A percentile compares a stretch with the other conserved stretches of the same genome.
Conservation (phyloP, 2,329 filamentous ascomycete genomes). For the Gremmenia infestans region DNA sequence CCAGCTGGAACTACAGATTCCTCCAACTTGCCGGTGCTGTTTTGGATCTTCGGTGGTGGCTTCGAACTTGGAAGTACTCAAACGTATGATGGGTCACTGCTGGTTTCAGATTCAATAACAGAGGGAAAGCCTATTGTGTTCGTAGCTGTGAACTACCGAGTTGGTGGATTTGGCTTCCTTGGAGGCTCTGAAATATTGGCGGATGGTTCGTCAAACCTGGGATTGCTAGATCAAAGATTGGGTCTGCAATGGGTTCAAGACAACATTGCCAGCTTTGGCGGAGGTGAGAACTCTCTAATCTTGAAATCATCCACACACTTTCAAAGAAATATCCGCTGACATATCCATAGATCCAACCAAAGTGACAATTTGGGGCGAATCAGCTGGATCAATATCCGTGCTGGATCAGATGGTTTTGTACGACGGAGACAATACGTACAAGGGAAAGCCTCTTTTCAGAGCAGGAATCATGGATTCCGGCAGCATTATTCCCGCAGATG, state of each 20-base stretch:
- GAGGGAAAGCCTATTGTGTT: slow-evolving; percentile 63
- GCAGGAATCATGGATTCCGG: slow-evolving; percentile 76
- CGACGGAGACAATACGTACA: slow-evolving; percentile 67
- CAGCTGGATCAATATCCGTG: slow-evolving; percentile 65
- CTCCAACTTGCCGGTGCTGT: slow-evolving; percentile 59
- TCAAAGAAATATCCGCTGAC: slow-evolving; percentile 3
- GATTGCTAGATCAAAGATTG: slow-evolving; percentile 66
- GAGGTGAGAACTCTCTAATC: slow-evolving; percentile 37
- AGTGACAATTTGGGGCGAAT: slow-evolving; percentile 42
- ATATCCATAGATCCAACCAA: slow-evolving; percentile 31
- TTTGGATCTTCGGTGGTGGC: slow-evolving; percentile 68
- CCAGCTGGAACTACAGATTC: slow-evolving; percentile 49
- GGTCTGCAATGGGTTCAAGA: slow-evolving; percentile 73
- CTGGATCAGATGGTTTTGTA: slow-evolving; percentile 73
- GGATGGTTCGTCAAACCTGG: slow-evolving; percentile 65
- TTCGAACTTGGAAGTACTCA: slow-evolving; percentile 50
- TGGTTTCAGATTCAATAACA: slow-evolving; percentile 42
- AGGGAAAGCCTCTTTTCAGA: slow-evolving; percentile 69
- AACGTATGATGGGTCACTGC: slow-evolving; percentile 48
- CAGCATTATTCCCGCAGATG: slow-evolving; percentile 54
- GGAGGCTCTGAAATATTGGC: slow-evolving; percentile 61
- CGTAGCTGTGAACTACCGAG: slow-evolving; percentile 73
- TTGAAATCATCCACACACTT: not conserved
- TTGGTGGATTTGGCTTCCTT: slow-evolving; percentile 70
- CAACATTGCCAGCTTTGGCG: slow-evolving; percentile 73